A percentile compares a stretch with the other conserved stretches of the same genome.
These are phyloP conservation scores for Tetragonia tetragonoides DNA, from an alignment of 148 eudicot genomes.

Conservation along the genomic window DNA sequence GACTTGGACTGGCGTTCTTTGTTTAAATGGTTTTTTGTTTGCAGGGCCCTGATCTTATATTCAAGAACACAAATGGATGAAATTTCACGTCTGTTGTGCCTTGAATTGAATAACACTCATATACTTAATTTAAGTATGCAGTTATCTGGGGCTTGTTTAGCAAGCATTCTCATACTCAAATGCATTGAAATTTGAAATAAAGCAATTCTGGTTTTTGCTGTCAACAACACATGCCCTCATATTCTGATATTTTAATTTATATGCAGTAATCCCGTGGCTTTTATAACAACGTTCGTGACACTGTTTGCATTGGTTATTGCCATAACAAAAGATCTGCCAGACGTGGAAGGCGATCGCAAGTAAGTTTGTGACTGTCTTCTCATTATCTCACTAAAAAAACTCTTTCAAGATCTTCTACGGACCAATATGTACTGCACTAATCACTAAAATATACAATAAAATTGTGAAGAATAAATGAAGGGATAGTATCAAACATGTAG, in stretches of 20 bases:
- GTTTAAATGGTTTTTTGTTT: neutral
- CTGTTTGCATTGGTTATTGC: constrained; percentile 95
- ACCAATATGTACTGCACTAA: neutral
- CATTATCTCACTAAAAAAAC: neutral
- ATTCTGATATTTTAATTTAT: constrained; percentile 12
- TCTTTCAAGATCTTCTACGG: neutral
- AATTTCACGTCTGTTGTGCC: neutral
- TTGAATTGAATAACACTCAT: neutral
- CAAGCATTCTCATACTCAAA: neutral
- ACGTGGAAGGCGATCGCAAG: constrained; percentile 98
- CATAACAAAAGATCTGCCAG: constrained; percentile 98
- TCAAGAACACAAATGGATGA: neutral
- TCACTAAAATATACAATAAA: neutral
- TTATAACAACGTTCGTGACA: constrained; percentile 91
- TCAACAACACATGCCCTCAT: neutral
- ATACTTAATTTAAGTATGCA: neutral
- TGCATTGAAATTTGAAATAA: constrained; percentile 9
- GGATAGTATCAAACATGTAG: neutral
- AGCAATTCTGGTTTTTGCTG: neutral
- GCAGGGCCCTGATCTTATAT: neutral
- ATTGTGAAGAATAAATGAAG: neutral
- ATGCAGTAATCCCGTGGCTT: constrained; percentile 90
- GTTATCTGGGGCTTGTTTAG: neutral
- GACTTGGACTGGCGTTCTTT: neutral
- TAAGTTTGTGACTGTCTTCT: constrained; percentile 45